phyloP scores from a whole-genome alignment of 768 basidiomycete genomes.

The Boletellus emodensis region DNA sequence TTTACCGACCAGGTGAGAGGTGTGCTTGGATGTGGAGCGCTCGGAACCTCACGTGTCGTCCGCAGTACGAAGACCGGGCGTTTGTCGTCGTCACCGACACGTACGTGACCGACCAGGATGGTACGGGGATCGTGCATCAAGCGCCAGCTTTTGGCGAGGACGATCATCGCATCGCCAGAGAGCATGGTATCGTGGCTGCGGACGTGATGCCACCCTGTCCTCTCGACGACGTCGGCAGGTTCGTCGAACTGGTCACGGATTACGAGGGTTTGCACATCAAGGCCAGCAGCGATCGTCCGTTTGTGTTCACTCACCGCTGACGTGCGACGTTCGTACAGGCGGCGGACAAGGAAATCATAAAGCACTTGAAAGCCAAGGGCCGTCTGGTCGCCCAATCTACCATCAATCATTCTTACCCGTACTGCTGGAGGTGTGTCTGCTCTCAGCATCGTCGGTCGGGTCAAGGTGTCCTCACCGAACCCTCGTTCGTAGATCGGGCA shows the following conservation, averaged over 20 bases:
- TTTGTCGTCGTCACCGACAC: slow-evolving; percentile 87
- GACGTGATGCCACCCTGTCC: slow-evolving; percentile 98
- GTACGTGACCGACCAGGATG: slow-evolving; percentile 90
- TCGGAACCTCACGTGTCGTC: neutral
- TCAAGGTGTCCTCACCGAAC: neutral
- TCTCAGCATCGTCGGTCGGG: neutral
- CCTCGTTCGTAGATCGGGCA: slow-evolving; percentile 65
- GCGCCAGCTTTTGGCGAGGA: slow-evolving; percentile 98
- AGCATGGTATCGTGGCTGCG: slow-evolving; percentile 72
- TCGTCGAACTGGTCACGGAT: slow-evolving; percentile 86
- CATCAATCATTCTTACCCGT: slow-evolving; percentile 89
- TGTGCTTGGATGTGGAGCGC: neutral
- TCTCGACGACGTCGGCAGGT: slow-evolving; percentile 83
- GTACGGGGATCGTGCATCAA: slow-evolving; percentile 98
- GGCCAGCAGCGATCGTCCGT: slow-evolving; percentile 40
- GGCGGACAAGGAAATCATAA: slow-evolving; percentile 94
- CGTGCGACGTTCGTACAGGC: slow-evolving; percentile 42
- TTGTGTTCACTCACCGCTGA: neutral
- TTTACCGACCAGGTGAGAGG: slow-evolving; percentile 83
- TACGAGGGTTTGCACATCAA: slow-evolving; percentile 89
- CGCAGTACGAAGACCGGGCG: slow-evolving; percentile 83
- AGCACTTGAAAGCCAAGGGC: slow-evolving; percentile 80
- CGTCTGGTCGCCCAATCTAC: slow-evolving; percentile 85
- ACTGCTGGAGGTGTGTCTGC: slow-evolving; percentile 81
- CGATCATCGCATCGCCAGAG: slow-evolving; percentile 90